Conservation (phyloP, 306 rosid species). For the Castanea crenata region DNA sequence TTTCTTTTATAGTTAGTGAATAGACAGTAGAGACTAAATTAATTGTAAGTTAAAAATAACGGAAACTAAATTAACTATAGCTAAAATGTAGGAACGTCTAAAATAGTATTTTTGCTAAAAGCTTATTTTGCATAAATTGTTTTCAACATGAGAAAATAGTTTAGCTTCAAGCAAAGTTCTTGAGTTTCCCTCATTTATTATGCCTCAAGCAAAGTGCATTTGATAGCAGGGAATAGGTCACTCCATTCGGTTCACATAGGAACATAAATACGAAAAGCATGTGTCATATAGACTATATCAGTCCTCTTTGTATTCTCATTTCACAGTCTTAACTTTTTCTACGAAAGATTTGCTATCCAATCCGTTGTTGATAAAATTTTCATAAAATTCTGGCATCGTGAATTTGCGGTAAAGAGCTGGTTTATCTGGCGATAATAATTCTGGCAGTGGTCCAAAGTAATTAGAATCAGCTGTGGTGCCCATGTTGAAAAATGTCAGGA, state of each 20-base stretch:
- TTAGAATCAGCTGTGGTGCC: neutral
- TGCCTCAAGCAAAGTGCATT: neutral
- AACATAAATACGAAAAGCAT: neutral
- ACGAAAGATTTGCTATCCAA: neutral
- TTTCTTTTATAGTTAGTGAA: accelerated
- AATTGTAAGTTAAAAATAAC: too few relatives aligned
- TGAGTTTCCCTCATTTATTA: too few relatives aligned
- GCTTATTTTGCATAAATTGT: too few relatives aligned
- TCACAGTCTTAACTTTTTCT: too few relatives aligned
- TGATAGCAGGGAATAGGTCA: neutral
- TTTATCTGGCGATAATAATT: neutral
- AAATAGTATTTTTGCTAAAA: too few relatives aligned
- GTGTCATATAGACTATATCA: too few relatives aligned
- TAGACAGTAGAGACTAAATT: too few relatives aligned
- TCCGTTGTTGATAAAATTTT: neutral
- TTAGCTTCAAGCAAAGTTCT: too few relatives aligned
- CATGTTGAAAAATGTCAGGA: neutral
- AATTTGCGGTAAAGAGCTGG: neutral
- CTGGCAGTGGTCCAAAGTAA: neutral
- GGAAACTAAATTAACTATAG: accelerated
- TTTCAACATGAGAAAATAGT: too few relatives aligned
- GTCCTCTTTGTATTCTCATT: neutral
- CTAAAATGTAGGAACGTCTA: too few relatives aligned
- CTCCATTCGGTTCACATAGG: neutral
- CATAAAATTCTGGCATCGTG: neutral